Base-by-base conservation (phyloP, 2,329 filamentous ascomycete species). In the Gyromitra esculenta region DNA sequence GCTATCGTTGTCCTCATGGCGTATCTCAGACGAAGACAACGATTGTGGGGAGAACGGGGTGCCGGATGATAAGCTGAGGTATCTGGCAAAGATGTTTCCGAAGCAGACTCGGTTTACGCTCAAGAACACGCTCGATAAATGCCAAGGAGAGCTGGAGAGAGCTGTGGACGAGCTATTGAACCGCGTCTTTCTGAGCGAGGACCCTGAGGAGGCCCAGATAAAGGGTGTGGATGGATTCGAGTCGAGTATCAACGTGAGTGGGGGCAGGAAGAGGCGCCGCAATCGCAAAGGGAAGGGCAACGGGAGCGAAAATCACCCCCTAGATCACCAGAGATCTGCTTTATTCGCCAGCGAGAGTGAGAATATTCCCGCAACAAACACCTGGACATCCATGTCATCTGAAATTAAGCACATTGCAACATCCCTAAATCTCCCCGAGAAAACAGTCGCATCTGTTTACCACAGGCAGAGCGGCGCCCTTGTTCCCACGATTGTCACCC, bases 101-200 rank as follows among this genome's bases (percentile, higher is more conserved):
- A 63, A 48, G 8, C 71, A 76, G 35, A 65, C 69, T 9, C 62
- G 57, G 13, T 80, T 76, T 63, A 78, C 80, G 1, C 60, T 81
- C 5, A 75, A 74, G 35, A 77, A 65, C 18, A 79, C 77, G 2
- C 72, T 81, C 21, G 72, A 78, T 35, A 80, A 79, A 54, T 79
- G 74, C 13, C 69, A 77, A 13, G 77, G 79, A 8, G 76, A 81
- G 59, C 59, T 77, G 13, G 74, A 73, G 5, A 73, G 73, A 6
- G 79, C 80, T 31, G 78, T 77, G 41, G 80, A 81, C 67, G 80
- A 81, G 54, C 67, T 81, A 9, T 57, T 81, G 15, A 81, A 78
- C 39, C 56, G 77, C 21, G 59, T 68, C 25, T 81, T 76, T 57
- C 50, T 81, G 35, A 73, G 77, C 9, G 76, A 74, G 6, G 79